Percentiles rank a stretch among this genome's conserved stretches.
These are phyloP conservation scores for Macrolepiota albuminosa DNA, from an alignment of 768 basidiomycete genomes.

Conservation along the genomic window DNA sequence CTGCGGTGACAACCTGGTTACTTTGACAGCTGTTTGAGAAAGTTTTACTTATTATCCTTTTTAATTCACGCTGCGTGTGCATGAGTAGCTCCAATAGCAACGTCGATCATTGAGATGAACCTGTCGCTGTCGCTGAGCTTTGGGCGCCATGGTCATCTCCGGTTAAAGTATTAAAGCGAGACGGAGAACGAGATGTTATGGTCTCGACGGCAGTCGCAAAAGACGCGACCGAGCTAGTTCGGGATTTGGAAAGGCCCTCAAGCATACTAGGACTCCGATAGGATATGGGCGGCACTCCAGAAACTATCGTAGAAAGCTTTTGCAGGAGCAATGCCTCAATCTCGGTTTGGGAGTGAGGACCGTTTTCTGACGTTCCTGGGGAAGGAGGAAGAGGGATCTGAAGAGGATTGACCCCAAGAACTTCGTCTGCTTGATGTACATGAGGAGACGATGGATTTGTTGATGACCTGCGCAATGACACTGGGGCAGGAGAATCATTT, in stretches of 20 bases:
- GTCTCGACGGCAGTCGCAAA: constrained; percentile 31
- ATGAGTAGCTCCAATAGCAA: neutral
- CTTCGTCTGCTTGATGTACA: neutral
- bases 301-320: constrained; percentile 4
- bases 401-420: constrained; percentile 1
- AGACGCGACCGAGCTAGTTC: constrained; percentile 24
- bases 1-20: neutral
- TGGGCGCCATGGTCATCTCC: neutral
- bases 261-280: constrained; percentile 10
- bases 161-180: neutral
- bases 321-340: neutral
- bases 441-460: neutral
- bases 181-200: constrained; percentile 14
- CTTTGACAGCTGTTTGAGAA: neutral
- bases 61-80: neutral
- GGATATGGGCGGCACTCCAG: constrained; percentile 6
- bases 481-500: neutral
- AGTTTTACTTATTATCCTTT: neutral
- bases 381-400: constrained; percentile 12
- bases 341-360: neutral
- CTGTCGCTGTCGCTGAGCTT: neutral
- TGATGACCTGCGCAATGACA: neutral
- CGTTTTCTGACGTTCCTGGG: neutral
- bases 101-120: neutral
- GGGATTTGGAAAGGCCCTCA: constrained; percentile 9